These are phyloP conservation scores for Narthecium ossifragum DNA, from an alignment of 106 monocot species.

Conservation along the genomic window DNA sequence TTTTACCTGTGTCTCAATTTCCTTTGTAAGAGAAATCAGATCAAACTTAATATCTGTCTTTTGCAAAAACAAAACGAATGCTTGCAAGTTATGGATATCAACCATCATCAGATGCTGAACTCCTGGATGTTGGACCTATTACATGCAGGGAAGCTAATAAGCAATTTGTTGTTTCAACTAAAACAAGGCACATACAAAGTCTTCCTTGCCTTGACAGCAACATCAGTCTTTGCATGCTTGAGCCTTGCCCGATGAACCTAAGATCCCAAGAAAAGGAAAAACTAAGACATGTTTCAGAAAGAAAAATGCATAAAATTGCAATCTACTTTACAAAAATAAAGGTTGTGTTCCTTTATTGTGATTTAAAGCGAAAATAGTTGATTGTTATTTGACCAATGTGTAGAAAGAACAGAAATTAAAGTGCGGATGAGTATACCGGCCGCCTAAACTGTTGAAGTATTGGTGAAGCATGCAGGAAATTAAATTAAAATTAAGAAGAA, in stretches of 20 bases:
- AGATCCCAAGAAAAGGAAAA: background rate
- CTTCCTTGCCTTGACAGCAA: conserved; percentile 59
- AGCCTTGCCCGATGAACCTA: conserved; percentile 76
- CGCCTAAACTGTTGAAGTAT: too few species aligned
- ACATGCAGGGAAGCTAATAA: conserved; percentile 7
- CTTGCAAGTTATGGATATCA: conserved; percentile 72
- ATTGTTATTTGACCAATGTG: too few species aligned
- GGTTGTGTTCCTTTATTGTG: too few species aligned
- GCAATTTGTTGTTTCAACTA: background rate
- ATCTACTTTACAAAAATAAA: too few species aligned
- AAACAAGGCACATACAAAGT: conserved; percentile 2
- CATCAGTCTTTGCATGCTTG: conserved; percentile 42
- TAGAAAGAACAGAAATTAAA: too few species aligned
- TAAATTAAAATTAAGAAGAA: too few species aligned
- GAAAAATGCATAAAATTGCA: too few species aligned
- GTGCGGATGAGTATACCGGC: too few species aligned
- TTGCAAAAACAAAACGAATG: conserved; percentile 69
- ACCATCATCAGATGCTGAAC: conserved; percentile 65
- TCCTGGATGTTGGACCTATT: conserved; percentile 84
- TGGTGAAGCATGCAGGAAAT: too few species aligned
- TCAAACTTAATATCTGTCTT: conserved; percentile 78
- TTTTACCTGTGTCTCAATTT: conserved; percentile 60
- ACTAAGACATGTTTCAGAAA: background rate
- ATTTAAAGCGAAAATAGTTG: too few species aligned
- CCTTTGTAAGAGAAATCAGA: conserved; percentile 72